Percentiles rank a stretch among this genome's conserved stretches.
Conservation (phyloP, 2,329 filamentous ascomycete species). For the Neonectria hederae region DNA sequence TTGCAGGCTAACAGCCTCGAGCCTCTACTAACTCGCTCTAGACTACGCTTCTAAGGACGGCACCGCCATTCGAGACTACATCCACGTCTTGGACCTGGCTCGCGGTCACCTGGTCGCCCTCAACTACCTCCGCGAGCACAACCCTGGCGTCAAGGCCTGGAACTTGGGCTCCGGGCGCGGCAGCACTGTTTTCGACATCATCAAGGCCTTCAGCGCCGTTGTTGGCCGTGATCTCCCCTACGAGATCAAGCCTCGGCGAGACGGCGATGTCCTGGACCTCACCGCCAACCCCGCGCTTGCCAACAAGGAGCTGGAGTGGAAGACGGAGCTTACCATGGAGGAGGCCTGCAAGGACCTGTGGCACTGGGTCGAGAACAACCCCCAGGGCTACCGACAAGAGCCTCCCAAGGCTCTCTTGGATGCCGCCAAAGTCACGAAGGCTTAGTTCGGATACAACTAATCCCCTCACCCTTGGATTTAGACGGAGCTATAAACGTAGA, state of each 20-base stretch:
- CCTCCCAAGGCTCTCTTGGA: slow-evolving; percentile 86
- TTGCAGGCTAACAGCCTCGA: not conserved
- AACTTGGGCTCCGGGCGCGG: slow-evolving; percentile 95
- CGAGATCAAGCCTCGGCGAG: slow-evolving; percentile 82
- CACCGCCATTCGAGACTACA: slow-evolving; percentile 97
- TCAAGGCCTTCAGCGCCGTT: slow-evolving; percentile 89
- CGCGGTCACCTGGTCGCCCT: slow-evolving; percentile 88
- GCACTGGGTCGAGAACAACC: slow-evolving; percentile 98
- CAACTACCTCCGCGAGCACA: slow-evolving; percentile 84
- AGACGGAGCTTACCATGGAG: slow-evolving; percentile 89
- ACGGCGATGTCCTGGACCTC: slow-evolving; percentile 92
- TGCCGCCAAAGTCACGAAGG: slow-evolving; percentile 58
- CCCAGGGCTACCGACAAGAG: slow-evolving; percentile 90
- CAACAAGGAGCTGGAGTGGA: slow-evolving; percentile 91
- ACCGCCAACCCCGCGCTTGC: slow-evolving; percentile 91
- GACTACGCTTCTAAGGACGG: slow-evolving; percentile 93
- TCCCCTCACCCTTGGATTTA: slow-evolving; percentile 27
- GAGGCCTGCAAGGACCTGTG: slow-evolving; percentile 94
- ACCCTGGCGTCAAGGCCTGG: slow-evolving; percentile 94
- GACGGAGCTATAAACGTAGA: slow-evolving; percentile 22
- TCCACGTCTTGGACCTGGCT: slow-evolving; percentile 92
- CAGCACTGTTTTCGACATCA: slow-evolving; percentile 96
- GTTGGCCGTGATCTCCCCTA: slow-evolving; percentile 89
- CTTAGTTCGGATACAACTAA: slow-evolving; percentile 34
- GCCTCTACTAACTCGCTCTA: slow-evolving; percentile 50